phyloP scores from a whole-genome alignment of 169 alveolate species.

The Cryptosporidium ubiquitum region DNA sequence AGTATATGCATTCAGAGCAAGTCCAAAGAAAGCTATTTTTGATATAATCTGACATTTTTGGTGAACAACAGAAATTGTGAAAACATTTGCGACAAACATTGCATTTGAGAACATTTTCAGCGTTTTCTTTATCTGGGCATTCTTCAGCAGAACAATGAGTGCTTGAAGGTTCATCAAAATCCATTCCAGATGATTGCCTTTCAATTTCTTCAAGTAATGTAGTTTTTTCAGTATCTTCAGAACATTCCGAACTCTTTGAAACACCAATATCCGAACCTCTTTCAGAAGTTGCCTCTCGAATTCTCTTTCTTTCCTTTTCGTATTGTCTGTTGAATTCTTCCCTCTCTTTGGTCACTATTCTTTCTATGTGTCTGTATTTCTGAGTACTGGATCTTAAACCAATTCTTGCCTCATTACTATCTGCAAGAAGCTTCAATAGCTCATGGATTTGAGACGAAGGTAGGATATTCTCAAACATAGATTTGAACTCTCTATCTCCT shows the following conservation, averaged over 20 bases:
- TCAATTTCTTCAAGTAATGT: background rate
- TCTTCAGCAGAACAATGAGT: conserved; percentile 7
- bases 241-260: background rate
- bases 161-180: background rate
- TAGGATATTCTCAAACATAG: conserved; percentile 17
- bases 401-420: background rate
- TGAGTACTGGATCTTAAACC: background rate
- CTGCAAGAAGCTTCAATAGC: conserved; percentile 42
- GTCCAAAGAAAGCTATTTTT: conserved; percentile 38
- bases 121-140: background rate
- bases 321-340: conserved; percentile 23
- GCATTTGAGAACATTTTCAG: conserved; percentile 17
- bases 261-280: background rate
- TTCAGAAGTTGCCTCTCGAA: background rate
- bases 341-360: conserved; percentile 27
- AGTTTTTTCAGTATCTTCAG: conserved; percentile 4
- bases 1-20: conserved; percentile 28
- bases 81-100: conserved; percentile 27
- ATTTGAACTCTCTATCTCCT: conserved; percentile 15
- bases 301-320: conserved; percentile 3
- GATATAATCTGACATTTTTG: background rate
- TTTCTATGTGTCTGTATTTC: conserved; percentile 5
- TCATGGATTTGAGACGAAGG: conserved; percentile 41
- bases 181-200: background rate
- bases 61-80: conserved; percentile 45